These are phyloP conservation scores for Halteria grandinella DNA, from an alignment of 73 alveolate species.

Conservation along the genomic window DNA sequence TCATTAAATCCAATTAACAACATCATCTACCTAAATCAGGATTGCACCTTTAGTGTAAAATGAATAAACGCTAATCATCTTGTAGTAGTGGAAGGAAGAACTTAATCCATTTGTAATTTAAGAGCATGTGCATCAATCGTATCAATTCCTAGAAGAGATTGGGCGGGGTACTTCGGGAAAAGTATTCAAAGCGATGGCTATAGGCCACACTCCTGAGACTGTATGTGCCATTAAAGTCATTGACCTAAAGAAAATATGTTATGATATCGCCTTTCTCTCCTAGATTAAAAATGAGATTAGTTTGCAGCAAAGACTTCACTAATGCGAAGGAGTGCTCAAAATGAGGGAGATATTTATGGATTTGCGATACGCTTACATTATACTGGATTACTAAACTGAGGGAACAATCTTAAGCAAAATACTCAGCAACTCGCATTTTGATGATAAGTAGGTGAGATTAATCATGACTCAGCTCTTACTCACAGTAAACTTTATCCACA, in stretches of 20 bases:
- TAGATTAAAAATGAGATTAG: constrained; percentile 3
- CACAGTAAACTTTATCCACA: constrained; percentile 15
- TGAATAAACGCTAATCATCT: too few relatives aligned
- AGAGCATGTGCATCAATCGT: too few relatives aligned
- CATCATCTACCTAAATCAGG: too few relatives aligned
- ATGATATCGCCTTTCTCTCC: not conserved
- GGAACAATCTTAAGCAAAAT: constrained; percentile 1
- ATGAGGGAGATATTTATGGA: constrained; percentile 1
- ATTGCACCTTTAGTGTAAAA: too few relatives aligned
- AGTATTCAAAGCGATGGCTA: too few relatives aligned
- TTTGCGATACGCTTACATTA: not conserved
- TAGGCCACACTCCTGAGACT: too few relatives aligned
- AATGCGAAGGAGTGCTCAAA: constrained; percentile 2
- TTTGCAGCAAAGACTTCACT: not conserved
- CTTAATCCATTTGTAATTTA: too few relatives aligned
- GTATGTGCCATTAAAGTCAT: constrained; percentile 13
- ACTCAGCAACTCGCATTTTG: not conserved
- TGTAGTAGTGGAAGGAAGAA: too few relatives aligned
- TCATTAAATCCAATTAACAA: too few relatives aligned
- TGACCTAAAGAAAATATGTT: not conserved
- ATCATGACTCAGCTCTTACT: constrained; percentile 14
- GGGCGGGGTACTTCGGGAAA: too few relatives aligned
- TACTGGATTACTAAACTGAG: constrained; percentile 20
- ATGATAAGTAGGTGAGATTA: not conserved
- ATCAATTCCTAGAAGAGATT: too few relatives aligned